phyloP scores from a whole-genome alignment of 2,329 filamentous ascomycete species.

The Fusarium heterosporum region DNA sequence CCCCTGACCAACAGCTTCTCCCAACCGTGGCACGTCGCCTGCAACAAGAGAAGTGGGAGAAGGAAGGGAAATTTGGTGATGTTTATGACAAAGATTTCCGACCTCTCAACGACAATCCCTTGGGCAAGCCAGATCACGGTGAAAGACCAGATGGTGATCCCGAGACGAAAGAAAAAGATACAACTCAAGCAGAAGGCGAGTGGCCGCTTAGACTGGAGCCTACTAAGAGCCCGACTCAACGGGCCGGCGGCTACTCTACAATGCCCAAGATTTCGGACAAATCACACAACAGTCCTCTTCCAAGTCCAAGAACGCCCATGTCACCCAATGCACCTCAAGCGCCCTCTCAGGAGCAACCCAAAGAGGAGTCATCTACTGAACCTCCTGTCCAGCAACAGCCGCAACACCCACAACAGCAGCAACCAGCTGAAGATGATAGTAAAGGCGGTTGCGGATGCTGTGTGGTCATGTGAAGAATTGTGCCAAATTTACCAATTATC shows the following conservation, averaged over 20 bases:
- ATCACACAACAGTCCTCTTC: conserved; percentile 51
- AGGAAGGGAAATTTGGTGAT: conserved; percentile 86
- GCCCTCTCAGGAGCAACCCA: conserved; percentile 40
- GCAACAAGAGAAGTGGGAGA: conserved; percentile 95
- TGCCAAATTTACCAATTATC: background rate
- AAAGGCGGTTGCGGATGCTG: conserved; percentile 64
- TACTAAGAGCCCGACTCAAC: conserved; percentile 60
- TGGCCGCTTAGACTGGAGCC: conserved; percentile 69
- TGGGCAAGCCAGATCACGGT: conserved; percentile 59
- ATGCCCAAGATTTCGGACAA: conserved; percentile 68
- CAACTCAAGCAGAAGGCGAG: conserved; percentile 53
- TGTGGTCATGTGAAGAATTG: conserved; percentile 59
- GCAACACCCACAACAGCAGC: conserved; percentile 3
- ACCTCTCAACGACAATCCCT: conserved; percentile 77
- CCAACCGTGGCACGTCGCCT: conserved; percentile 92
- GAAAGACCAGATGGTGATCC: conserved; percentile 43
- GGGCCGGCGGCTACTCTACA: conserved; percentile 67
- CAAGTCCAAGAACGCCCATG: conserved; percentile 60
- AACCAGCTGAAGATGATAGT: conserved; percentile 49
- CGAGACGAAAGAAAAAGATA: conserved; percentile 33
- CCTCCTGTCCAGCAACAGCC: conserved; percentile 27
- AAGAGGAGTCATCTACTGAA: conserved; percentile 29
- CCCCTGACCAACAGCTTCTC: conserved; percentile 93
- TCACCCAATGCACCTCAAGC: conserved; percentile 51
- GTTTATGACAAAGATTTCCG: conserved; percentile 90